Conservation (phyloP, 176 grass and related monocot species). For the Juncus effusus region DNA sequence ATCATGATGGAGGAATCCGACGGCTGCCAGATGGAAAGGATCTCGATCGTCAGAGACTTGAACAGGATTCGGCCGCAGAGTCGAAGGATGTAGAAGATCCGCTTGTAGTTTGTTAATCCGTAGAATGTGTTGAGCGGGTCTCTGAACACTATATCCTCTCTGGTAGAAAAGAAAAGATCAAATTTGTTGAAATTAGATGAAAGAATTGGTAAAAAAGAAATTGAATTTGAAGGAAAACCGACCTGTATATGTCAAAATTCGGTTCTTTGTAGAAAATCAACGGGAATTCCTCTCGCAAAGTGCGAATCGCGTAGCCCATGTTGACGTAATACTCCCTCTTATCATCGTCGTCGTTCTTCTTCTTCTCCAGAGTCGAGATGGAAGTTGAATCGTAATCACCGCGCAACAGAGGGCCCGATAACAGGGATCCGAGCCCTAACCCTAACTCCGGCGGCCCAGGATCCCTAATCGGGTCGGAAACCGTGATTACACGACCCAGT, state of each 20-base stretch:
- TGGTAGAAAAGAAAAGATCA: slow-evolving; percentile 36
- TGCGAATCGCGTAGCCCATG: slow-evolving; percentile 88
- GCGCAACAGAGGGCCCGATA: slow-evolving; percentile 37
- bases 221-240: slow-evolving; percentile 1
- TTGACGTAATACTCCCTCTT: slow-evolving; percentile 82
- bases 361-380: slow-evolving; percentile 33
- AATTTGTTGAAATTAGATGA: not conserved
- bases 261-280: slow-evolving; percentile 66
- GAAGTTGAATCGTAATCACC: slow-evolving; percentile 30
- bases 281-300: slow-evolving; percentile 83
- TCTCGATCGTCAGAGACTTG: slow-evolving; percentile 74
- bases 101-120: slow-evolving; percentile 82
- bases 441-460: slow-evolving; percentile 41
- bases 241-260: slow-evolving; percentile 90
- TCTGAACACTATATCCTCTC: slow-evolving; percentile 96
- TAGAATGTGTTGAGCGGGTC: slow-evolving; percentile 76
- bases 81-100: slow-evolving; percentile 65
- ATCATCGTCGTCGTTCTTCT: slow-evolving; percentile 33
- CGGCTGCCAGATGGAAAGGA: slow-evolving; percentile 93
- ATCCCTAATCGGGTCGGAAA: slow-evolving; percentile 62
- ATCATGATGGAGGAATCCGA: slow-evolving; percentile 88
- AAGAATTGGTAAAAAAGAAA: not conserved
- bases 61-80: slow-evolving; percentile 74
- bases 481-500: slow-evolving; percentile 44
- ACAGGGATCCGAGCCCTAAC: slow-evolving; percentile 33